Base-by-base conservation (phyloP, 768 basidiomycete species). In the Multifurca ochricompacta region DNA sequence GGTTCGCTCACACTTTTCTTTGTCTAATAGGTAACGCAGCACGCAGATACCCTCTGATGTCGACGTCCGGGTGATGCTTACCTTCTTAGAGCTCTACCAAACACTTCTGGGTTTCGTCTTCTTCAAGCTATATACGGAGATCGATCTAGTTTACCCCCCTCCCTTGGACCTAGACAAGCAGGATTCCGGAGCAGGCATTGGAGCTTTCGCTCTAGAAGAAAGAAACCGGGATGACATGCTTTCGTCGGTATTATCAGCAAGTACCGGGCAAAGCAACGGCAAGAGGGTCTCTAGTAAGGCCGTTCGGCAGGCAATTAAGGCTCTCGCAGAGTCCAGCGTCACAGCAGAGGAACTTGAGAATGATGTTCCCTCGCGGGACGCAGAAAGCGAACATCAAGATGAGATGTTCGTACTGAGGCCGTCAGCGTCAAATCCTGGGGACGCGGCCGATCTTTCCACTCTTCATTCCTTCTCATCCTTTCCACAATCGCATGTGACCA, bases 121-220 rank as follows among this genome's bases (percentile, higher is more conserved):
- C 66, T 99, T 92, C 80, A 96, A 95, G 72, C 81, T 99, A n/a
- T 99, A 92, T 72, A 85, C 88, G n/a, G 93, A 97, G 65, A 78
- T 78, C 34, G 89, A 89, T 59, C 76, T 98, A 44, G 82, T 91
- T 25, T 99, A 99, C 66, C 96, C 96, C n/a, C 95, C 96, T 0
- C 87, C 91, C 11, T 66, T 96, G 56, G 93, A 99, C 66, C 63
- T 69, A 30, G 78, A 76, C 60, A 89, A 89, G 64, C 90, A 95
- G 63, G 94, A 94, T 64, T 75, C 73, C 46, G 87, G 78, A 13
- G 93, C 92, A 16, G 91, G 92, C 6, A 79, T 98, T 34, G 91
- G 89, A 43, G 94, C 95, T 3, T 87, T 94, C 68, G 79, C 71
- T 59, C 73, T 99, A 25, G 77, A 88, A 72, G 74, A 77, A 59